Conservation (phyloP, 768 basidiomycete genomes). For the Dentipellis fragilis region DNA sequence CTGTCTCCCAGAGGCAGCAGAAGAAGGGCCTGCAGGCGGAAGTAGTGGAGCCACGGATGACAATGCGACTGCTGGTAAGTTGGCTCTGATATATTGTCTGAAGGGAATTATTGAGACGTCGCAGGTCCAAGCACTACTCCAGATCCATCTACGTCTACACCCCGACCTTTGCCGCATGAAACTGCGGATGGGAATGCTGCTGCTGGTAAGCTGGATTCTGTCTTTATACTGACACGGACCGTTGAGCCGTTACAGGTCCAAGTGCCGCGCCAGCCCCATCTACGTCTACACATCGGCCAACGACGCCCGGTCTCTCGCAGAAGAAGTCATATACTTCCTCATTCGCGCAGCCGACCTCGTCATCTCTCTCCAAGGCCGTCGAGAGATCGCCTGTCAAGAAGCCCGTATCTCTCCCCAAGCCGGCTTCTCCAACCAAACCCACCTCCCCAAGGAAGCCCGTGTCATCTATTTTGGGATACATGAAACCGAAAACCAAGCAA, state of each 20-base stretch:
- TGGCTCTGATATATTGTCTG: not conserved
- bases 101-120: not conserved
- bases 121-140: not conserved
- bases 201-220: not conserved
- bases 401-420: slow-evolving; percentile 5
- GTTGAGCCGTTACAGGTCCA: not conserved
- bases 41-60: not conserved
- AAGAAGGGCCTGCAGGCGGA: not conserved
- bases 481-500: slow-evolving; percentile 6
- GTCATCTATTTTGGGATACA: slow-evolving; percentile 5
- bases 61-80: not conserved
- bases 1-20: not conserved
- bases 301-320: slow-evolving; percentile 1
- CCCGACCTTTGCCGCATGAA: not conserved
- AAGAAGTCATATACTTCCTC: slow-evolving; percentile 8
- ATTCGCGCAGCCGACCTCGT: slow-evolving; percentile 14
- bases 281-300: not conserved
- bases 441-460: slow-evolving; percentile 5
- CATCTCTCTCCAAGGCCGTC: slow-evolving; percentile 8
- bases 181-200: not conserved
- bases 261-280: not conserved
- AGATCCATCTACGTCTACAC: not conserved
- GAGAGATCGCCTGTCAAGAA: slow-evolving; percentile 6
- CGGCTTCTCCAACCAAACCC: not conserved
- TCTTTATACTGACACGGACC: not conserved